Conservation (phyloP, 306 rosid species). For the Gastrolobium villosum region DNA sequence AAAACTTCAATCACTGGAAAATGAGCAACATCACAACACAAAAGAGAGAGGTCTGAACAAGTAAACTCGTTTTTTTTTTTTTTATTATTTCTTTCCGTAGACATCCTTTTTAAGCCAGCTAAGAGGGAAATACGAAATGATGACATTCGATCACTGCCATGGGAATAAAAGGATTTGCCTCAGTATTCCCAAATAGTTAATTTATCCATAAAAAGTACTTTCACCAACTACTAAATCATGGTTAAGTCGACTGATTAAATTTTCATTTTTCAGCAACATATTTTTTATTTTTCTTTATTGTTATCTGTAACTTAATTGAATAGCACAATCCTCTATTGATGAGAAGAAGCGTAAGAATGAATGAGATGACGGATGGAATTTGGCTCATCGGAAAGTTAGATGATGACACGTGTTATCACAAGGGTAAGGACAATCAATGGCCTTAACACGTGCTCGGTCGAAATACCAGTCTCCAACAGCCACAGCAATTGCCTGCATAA, state of each 20-base stretch:
- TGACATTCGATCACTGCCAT: conserved; percentile 19
- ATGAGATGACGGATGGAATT: conserved; percentile 35
- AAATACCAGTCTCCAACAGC: conserved; percentile 98
- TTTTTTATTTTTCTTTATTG: conserved; percentile 41
- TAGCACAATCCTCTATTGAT: conserved; percentile 32
- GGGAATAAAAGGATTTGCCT: conserved; percentile 24
- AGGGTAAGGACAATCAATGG: conserved; percentile 89
- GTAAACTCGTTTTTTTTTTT: background rate
- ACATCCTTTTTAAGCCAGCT: background rate
- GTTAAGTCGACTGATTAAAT: conserved; percentile 37
- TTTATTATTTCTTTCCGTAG: background rate
- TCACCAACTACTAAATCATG: conserved; percentile 20
- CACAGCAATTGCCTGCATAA: conserved; percentile 77
- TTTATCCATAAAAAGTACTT: conserved; percentile 31
- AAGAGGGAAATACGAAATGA: background rate
- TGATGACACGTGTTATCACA: conserved; percentile 91
- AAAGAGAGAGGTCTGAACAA: background rate
- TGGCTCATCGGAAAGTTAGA: conserved; percentile 69
- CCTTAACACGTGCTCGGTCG: conserved; percentile 72
- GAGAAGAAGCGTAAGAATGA: background rate
- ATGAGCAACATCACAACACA: too few species aligned
- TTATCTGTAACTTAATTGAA: conserved; percentile 51
- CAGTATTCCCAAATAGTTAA: background rate
- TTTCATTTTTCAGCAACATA: conserved; percentile 51
- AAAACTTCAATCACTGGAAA: too few species aligned